Percentiles rank a stretch among this genome's conserved stretches.
Conservation (phyloP, 306 rosid species). For the Inga leiocalycina region DNA sequence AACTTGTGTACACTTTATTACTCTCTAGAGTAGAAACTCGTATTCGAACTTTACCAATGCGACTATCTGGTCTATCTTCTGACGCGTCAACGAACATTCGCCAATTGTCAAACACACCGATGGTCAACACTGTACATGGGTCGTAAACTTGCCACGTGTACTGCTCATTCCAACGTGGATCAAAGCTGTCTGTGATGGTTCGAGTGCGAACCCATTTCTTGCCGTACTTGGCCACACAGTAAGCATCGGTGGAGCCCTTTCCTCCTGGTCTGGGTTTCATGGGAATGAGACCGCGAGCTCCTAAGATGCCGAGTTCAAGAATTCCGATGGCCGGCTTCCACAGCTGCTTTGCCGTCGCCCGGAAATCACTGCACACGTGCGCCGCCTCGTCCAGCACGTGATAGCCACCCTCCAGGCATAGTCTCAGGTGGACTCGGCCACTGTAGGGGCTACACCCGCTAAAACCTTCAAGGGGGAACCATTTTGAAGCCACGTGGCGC, state of each 20-base stretch:
- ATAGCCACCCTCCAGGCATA: slow-evolving; percentile 92
- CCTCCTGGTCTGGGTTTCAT: slow-evolving; percentile 65
- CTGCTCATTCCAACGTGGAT: slow-evolving; percentile 95
- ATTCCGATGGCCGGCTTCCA: slow-evolving; percentile 91
- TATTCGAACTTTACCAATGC: slow-evolving; percentile 77
- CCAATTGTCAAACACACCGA: slow-evolving; percentile 81
- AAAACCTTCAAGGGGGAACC: slow-evolving; percentile 56
- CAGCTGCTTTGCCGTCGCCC: slow-evolving; percentile 88
- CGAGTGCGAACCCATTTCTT: slow-evolving; percentile 90
- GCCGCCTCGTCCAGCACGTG: slow-evolving; percentile 99
- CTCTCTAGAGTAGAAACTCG: slow-evolving; percentile 90
- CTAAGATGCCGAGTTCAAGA: slow-evolving; percentile 88
- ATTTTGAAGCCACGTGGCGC: slow-evolving; percentile 83
- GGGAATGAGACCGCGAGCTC: slow-evolving; percentile 80
- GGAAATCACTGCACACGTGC: slow-evolving; percentile 92
- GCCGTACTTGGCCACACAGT: slow-evolving; percentile 87
- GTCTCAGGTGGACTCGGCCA: slow-evolving; percentile 74
- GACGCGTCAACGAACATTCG: slow-evolving; percentile 52
- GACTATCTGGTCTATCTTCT: slow-evolving; percentile 44
- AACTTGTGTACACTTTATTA: slow-evolving; percentile 73
- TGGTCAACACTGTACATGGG: slow-evolving; percentile 76
- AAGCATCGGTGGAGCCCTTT: slow-evolving; percentile 77
- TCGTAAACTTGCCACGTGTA: slow-evolving; percentile 92
- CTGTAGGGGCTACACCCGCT: slow-evolving; percentile 52
- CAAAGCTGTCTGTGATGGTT: slow-evolving; percentile 71